Conservation (phyloP, 352 stramenopile genomes). For the Globisporangium apiculatum region DNA sequence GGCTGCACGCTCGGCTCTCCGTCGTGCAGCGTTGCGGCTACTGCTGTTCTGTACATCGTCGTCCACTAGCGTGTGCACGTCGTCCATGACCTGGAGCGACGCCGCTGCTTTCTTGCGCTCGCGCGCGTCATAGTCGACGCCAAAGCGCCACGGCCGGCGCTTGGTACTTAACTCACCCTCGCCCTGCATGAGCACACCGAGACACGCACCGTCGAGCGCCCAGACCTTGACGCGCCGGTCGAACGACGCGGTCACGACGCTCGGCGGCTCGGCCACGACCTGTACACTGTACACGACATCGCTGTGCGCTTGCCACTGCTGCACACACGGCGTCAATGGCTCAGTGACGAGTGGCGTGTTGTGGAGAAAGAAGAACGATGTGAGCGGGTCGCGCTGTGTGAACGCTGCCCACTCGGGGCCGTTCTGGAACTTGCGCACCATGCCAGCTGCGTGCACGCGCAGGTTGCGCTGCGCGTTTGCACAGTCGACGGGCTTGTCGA, state of each 20-base stretch:
- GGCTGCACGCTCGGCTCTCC: slow-evolving; percentile 16
- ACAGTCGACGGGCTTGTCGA: slow-evolving; percentile 59
- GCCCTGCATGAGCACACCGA: slow-evolving; percentile 74
- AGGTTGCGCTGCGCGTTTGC: slow-evolving; percentile 67
- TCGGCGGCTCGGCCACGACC: slow-evolving; percentile 57
- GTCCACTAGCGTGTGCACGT: slow-evolving; percentile 37
- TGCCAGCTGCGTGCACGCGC: slow-evolving; percentile 54
- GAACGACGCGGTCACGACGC: slow-evolving; percentile 69
- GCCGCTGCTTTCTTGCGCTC: slow-evolving; percentile 60
- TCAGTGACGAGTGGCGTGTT: slow-evolving; percentile 40
- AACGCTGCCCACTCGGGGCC: slow-evolving; percentile 58
- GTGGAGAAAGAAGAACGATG: slow-evolving; percentile 52
- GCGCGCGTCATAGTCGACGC: slow-evolving; percentile 63
- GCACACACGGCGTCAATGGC: slow-evolving; percentile 23
- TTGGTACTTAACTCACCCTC: slow-evolving; percentile 29
- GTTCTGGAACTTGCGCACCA: slow-evolving; percentile 66
- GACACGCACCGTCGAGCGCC: slow-evolving; percentile 48
- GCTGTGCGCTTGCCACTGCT: slow-evolving; percentile 64
- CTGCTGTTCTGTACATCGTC: neutral
- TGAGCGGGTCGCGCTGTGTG: slow-evolving; percentile 31
- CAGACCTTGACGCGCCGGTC: slow-evolving; percentile 77
- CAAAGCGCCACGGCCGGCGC: slow-evolving; percentile 52
- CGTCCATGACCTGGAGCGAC: slow-evolving; percentile 47
- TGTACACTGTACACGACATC: slow-evolving; percentile 78
- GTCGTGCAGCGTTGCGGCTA: slow-evolving; percentile 6